phyloP scores from a whole-genome alignment of 257 asterid species.

The Solanum gandarillasii region DNA sequence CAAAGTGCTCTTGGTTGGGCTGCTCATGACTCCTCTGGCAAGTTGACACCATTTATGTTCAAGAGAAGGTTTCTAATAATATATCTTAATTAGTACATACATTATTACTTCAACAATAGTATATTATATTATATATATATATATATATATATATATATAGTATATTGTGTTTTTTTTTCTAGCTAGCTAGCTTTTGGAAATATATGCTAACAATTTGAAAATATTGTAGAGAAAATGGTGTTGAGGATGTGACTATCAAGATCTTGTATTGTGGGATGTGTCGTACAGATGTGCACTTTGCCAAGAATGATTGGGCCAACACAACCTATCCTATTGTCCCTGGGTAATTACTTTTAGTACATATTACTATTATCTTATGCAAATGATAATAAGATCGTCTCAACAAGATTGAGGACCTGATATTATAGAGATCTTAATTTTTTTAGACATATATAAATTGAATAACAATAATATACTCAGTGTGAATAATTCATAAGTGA shows the following conservation, averaged over 20 bases:
- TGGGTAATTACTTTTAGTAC: background rate
- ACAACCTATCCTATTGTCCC: constrained; percentile 8
- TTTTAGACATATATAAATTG: no score
- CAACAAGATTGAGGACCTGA: no score
- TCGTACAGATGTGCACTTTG: constrained; percentile 7
- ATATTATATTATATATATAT: no score
- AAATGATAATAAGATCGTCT: no score
- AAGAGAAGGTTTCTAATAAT: constrained; percentile 1
- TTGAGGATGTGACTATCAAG: constrained; percentile 5
- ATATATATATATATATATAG: no score
- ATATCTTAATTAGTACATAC: background rate
- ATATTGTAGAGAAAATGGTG: constrained; percentile 3
- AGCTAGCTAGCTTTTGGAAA: background rate
- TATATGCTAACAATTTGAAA: background rate
- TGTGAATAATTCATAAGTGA: no score
- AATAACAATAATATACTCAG: no score
- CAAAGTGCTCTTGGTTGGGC: constrained; percentile 9
- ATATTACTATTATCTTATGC: no score
- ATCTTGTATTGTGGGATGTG: constrained; percentile 10
- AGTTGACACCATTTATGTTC: constrained; percentile 2
- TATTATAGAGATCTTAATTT: no score
- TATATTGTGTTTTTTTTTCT: no score
- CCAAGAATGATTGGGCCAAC: constrained; percentile 9
- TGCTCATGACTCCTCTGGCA: constrained; percentile 3
- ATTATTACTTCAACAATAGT: background rate